Conservation (phyloP, 2,329 filamentous ascomycete species). For the Calonectria pauciramosa region DNA sequence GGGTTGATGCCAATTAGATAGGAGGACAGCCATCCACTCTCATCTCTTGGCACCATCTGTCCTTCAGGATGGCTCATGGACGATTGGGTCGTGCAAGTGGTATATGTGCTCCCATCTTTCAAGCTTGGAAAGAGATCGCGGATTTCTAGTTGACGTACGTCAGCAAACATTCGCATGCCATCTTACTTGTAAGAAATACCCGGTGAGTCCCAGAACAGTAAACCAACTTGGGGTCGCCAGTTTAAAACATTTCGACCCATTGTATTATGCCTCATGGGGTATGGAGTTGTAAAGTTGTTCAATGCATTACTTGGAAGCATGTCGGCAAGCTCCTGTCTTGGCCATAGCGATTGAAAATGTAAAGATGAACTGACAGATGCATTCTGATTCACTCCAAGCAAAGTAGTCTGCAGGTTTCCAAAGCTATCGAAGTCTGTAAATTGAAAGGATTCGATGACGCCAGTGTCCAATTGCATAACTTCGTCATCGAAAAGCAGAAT, state of each 20-base stretch:
- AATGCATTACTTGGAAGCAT: no score
- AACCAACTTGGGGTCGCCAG: background rate
- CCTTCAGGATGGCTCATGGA: background rate
- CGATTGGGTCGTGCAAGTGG: background rate
- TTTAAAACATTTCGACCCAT: background rate
- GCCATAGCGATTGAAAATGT: no score
- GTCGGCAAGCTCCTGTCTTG: no score
- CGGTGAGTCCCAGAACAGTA: background rate
- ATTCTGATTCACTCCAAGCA: no score
- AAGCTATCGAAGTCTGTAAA: no score
- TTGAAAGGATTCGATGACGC: no score
- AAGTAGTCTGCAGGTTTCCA: background rate
- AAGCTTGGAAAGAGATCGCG: background rate
- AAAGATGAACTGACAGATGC: no score
- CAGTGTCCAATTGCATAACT: background rate
- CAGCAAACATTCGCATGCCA: background rate
- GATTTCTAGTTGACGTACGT: background rate
- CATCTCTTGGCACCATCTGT: background rate
- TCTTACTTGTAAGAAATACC: background rate
- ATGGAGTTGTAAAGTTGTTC: no score
- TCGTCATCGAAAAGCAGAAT: background rate
- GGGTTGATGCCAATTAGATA: conserved; percentile 4
- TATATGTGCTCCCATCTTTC: background rate
- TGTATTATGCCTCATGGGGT: no score
- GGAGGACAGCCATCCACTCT: background rate